phyloP scores from a whole-genome alignment of 2,329 filamentous ascomycete species.

The Monosporascus sp. region DNA sequence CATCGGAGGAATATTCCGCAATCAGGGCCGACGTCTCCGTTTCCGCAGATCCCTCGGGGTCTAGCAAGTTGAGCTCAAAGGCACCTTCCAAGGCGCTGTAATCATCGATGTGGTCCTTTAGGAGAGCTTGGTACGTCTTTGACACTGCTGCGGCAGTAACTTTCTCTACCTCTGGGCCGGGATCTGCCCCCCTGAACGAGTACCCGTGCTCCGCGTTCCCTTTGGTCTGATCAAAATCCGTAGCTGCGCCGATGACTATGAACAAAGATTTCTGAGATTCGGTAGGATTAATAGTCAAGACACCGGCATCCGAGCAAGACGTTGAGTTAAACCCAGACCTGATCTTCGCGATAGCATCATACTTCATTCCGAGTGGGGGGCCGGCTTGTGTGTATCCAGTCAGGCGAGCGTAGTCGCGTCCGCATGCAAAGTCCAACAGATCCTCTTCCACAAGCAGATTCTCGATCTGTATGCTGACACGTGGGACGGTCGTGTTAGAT shows the following conservation, averaged over 20 bases:
- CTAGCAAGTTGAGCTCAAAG: slow-evolving; percentile 41
- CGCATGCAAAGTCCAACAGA: slow-evolving; percentile 28
- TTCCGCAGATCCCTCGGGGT: slow-evolving; percentile 33
- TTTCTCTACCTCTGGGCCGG: slow-evolving; percentile 31
- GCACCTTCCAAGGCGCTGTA: slow-evolving; percentile 32
- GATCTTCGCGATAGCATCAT: slow-evolving; percentile 32
- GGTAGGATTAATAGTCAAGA: slow-evolving; percentile 23
- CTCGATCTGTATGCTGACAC: slow-evolving; percentile 34
- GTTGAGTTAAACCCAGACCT: slow-evolving; percentile 11
- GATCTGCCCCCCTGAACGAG: slow-evolving; percentile 45
- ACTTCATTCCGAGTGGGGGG: slow-evolving; percentile 38
- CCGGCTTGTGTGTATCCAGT: slow-evolving; percentile 33
- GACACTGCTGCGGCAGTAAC: slow-evolving; percentile 26
- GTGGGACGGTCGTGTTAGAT: slow-evolving; percentile 28
- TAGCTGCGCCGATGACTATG: slow-evolving; percentile 39
- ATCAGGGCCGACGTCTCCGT: slow-evolving; percentile 33
- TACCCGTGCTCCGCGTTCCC: slow-evolving; percentile 38
- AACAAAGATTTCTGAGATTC: slow-evolving; percentile 21
- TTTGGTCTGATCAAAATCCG: slow-evolving; percentile 45
- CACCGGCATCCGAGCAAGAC: slow-evolving; percentile 14
- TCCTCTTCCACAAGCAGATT: slow-evolving; percentile 31
- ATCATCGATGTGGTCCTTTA: slow-evolving; percentile 33
- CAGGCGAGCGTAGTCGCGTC: slow-evolving; percentile 24
- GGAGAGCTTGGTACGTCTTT: slow-evolving; percentile 28
- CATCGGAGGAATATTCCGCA: slow-evolving; percentile 23